Base-by-base conservation (phyloP, 2,329 filamentous ascomycete genomes). In the Fusarium foetens region DNA sequence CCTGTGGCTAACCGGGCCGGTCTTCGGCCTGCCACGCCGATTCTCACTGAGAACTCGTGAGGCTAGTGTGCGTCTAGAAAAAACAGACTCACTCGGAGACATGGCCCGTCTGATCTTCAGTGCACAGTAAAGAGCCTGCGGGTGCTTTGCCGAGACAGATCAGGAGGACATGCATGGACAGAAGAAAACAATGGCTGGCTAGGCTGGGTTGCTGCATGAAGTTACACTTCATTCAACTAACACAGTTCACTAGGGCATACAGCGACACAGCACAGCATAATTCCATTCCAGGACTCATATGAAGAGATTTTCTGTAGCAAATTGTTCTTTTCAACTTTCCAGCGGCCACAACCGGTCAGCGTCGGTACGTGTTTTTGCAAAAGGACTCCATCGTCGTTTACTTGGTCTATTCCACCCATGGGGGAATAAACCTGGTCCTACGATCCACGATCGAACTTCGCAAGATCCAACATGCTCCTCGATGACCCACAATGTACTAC, bases 401-500 rank as follows among this genome's bases (percentile, higher is more conserved):
- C 52, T 48, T 68, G 39, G 36, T 38, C 35, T 66, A 63, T 63
- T 60, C 70, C 63, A 58, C 57, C 52, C 66, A 68, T 55, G 68
- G 58, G 62, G 64, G 63, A 73, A 68, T 71, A 72, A 66, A 63
- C 74, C 68, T 71, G 71, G 71, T 74, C 48, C 54, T 46, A 72
- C 68, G 72, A 76, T 76, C 72, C 72, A 74, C 74, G 74, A 76
- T 76, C 74, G 72, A 54, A 70, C 58, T 71, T 60, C 39, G 52
- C 71, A 59, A 72, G 69, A 73, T 70, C 58, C 72, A 70, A 70
- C 68, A 66, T 63, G 68, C 63, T 60, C 61, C 53, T 46, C 57
- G 14, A 29, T 55, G 71, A 60, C 51, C 71, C 71, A 64, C 71
- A 46, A 51, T 41, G 65, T 45, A 46, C 51, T 53, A 39, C 35